These are phyloP conservation scores for Benincasa hispida DNA, from an alignment of 306 rosid species.

Conservation along the genomic window DNA sequence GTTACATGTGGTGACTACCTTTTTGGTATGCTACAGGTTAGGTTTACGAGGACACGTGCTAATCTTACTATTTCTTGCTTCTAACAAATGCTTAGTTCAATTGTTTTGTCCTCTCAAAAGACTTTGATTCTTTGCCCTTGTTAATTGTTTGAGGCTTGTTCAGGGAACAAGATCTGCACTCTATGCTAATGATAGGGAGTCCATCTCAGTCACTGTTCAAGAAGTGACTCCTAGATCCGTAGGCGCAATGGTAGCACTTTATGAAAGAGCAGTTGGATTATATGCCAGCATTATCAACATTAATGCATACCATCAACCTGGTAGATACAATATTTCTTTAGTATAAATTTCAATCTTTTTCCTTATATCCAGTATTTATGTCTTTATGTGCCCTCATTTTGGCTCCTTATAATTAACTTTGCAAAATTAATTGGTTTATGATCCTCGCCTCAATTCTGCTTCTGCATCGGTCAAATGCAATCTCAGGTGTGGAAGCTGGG, in stretches of 20 bases:
- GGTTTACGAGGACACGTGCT: conserved; percentile 2
- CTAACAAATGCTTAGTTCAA: conserved; percentile 3
- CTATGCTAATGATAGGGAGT: conserved; percentile 68
- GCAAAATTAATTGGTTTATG: not conserved
- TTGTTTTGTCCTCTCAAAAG: not conserved
- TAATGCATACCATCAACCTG: conserved; percentile 97
- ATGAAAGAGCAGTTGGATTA: conserved; percentile 94
- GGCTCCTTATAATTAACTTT: not conserved
- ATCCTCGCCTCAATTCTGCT: not conserved
- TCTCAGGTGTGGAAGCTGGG: conserved; percentile 88
- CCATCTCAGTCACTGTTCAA: conserved; percentile 79
- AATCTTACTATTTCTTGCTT: not conserved
- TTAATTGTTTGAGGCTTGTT: conserved; percentile 9
- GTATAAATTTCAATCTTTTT: not conserved
- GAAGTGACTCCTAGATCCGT: conserved; percentile 86
- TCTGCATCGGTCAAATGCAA: not conserved
- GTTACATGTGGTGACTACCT: conserved; percentile 98
- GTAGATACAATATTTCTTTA: conserved; percentile 25
- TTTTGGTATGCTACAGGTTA: conserved; percentile 97
- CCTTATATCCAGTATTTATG: not conserved
- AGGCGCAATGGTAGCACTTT: conserved; percentile 87
- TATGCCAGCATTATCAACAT: conserved; percentile 79
- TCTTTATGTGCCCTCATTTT: not conserved
- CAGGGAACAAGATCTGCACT: conserved; percentile 97
- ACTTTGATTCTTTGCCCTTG: not conserved